Base-by-base conservation (phyloP, 2,329 filamentous ascomycete genomes). In the Laburnicola sp. region DNA sequence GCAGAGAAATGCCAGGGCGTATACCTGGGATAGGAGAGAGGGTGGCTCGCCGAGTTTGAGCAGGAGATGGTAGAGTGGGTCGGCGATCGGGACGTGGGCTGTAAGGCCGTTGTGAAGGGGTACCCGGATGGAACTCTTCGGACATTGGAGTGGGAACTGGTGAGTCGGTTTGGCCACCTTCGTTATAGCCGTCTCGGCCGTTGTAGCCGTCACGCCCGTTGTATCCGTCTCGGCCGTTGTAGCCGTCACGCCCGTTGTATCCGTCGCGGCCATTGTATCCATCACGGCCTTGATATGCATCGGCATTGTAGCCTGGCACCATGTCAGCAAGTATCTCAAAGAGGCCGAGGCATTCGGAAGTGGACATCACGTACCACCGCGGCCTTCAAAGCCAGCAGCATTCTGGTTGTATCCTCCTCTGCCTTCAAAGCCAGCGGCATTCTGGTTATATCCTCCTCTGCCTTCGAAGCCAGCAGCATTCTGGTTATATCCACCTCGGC, bases 21-120 rank as follows among this genome's bases (percentile, higher is more conserved):
- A 69, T 44, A 28, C 68, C 66, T 8, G 71, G 68, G 25, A 70
- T 71, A 1, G 71, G 71, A 1, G 69, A 71, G 6, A 74, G 61
- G 2, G 71, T 74, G 9, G 71, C 63, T 21, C 68, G 68, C 16
- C 71, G 70, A 7, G 65, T 66, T 9, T 64, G 62, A 9, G 62
- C 58, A 6, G 66, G 66, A 8, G 65, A 69, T 2, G 62, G 54
- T 9, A 51, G 53, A 11, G 52, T 59, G 2, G 35, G 28, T 6
- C 56, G 62, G 23, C 64, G 64, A 23, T 68, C 63, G 5, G 60
- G 62, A 10, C 68, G 64, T 3, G 66, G 67, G 45, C 64, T 69
- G 42, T 65, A 65, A 4, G 63, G 53, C 5, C 62, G 62, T 21
- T 69, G 66, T 10, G 58, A 59, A 6, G 67, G 66, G 3, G 68